phyloP scores from a whole-genome alignment of 306 rosid species.

The Trifolium pratense region DNA sequence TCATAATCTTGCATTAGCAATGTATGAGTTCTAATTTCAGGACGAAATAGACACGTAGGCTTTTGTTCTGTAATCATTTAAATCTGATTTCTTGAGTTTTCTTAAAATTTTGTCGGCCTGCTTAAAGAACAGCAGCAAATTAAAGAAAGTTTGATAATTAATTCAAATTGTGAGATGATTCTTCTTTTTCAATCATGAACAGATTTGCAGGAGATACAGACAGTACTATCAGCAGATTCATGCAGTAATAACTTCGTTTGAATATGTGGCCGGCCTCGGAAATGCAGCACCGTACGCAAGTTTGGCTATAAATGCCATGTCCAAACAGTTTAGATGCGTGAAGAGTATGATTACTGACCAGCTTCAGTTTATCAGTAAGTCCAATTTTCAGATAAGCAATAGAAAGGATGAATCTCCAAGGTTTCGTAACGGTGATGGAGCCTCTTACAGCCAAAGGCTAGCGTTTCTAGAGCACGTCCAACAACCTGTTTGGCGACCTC shows the following conservation, averaged over 20 bases:
- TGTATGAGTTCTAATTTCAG: no score
- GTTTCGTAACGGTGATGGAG: conserved; percentile 43
- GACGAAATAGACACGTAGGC: no score
- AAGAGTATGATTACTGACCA: conserved; percentile 79
- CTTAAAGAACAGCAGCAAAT: no score
- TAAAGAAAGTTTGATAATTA: no score
- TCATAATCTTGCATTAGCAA: no score
- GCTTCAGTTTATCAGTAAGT: conserved; percentile 61
- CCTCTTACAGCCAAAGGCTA: conserved; percentile 52
- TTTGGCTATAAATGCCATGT: conserved; percentile 82
- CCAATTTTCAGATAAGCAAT: conserved; percentile 41
- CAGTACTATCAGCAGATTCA: conserved; percentile 88
- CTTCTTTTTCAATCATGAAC: conserved; percentile 14
- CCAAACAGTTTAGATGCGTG: conserved; percentile 73
- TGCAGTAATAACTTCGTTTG: conserved; percentile 73
- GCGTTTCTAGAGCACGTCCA: conserved; percentile 68
- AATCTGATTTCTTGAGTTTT: no score
- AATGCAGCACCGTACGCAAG: conserved; percentile 82
- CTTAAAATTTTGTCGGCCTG: no score
- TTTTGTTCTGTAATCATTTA: no score
- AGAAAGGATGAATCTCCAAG: conserved; percentile 58
- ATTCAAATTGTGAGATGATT: background rate
- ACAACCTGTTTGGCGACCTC: conserved; percentile 87
- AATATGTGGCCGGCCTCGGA: conserved; percentile 62
- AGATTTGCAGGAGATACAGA: conserved; percentile 83